Evolutionary conservation across 2,329 filamentous ascomycete genomes (phyloP).

Genomic region (Cercospora sp.): DNA sequence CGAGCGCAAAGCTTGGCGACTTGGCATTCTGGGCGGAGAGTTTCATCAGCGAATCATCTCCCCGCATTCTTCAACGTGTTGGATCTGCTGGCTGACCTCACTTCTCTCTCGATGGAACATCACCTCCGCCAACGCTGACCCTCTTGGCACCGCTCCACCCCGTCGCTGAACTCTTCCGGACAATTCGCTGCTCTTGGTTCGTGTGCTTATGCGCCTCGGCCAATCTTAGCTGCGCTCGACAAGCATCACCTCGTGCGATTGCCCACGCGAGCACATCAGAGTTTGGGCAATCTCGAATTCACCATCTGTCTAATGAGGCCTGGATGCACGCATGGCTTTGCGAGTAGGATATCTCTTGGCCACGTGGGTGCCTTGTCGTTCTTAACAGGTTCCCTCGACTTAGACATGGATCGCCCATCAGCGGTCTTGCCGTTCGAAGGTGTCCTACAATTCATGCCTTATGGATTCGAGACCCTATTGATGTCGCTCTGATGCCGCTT

Average conservation of each 20-base stretch:
- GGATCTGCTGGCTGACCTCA: conserved; percentile 4
- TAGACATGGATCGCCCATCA: neutral
- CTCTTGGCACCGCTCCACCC: conserved; percentile 8
- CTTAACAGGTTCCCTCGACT: neutral
- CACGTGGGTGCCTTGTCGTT: conserved; percentile 10
- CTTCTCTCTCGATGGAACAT: neutral
- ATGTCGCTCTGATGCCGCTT: neutral
- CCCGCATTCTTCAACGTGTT: neutral
- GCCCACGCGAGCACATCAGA: conserved; percentile 5
- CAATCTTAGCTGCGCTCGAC: conserved; percentile 6
- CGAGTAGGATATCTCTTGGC: neutral
- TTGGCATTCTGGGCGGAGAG: neutral
- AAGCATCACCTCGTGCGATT: neutral
- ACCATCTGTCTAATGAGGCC: neutral
- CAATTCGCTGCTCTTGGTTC: conserved; percentile 9
- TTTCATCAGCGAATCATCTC: neutral
- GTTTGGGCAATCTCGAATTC: neutral
- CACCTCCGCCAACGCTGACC: neutral
- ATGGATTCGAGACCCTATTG: neutral
- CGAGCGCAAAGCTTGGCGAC: neutral
- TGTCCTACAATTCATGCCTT: neutral
- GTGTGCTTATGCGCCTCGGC: conserved; percentile 10
- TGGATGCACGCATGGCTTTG: neutral
- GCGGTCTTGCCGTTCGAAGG: neutral
- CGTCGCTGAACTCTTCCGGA: neutral